phyloP scores from a whole-genome alignment of 2,329 filamentous ascomycete species.

The Endocalyx cinctus region DNA sequence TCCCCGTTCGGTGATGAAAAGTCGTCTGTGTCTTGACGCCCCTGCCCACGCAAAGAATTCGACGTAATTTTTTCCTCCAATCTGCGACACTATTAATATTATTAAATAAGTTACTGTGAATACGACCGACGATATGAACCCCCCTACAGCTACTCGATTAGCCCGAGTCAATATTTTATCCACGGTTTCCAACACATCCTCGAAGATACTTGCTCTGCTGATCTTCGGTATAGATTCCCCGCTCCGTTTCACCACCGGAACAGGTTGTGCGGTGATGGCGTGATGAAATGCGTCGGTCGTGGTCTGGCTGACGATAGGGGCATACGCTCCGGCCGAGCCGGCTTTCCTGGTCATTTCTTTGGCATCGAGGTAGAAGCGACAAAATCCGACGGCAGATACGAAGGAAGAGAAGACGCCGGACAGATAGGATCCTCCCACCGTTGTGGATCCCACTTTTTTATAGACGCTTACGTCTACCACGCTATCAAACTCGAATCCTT shows the following conservation, averaged over 20 bases:
- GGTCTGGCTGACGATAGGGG: neutral
- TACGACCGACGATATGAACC: too few species aligned
- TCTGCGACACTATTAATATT: too few species aligned
- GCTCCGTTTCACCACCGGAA: too few species aligned
- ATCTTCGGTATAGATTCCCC: too few species aligned
- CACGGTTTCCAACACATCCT: too few species aligned
- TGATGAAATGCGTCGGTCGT: neutral
- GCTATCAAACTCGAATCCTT: constrained; percentile 6
- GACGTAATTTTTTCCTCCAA: too few species aligned
- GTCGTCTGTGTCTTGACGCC: constrained; percentile 6
- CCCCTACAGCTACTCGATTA: too few species aligned
- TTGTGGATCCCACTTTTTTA: neutral
- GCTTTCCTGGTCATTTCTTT: neutral
- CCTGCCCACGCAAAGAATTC: constrained; percentile 5
- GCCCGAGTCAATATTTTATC: too few species aligned
- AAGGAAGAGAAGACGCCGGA: neutral
- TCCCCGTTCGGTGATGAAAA: constrained; percentile 8
- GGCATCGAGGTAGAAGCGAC: neutral
- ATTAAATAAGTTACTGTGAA: too few species aligned
- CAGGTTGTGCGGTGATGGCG: too few species aligned
- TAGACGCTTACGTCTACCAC: neutral
- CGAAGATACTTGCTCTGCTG: too few species aligned
- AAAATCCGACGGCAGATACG: neutral
- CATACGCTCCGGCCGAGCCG: neutral
- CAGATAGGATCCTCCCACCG: neutral